Evolutionary conservation across 202 grass and related monocot species (phyloP), one percentile per base, ranked within the genome.

Genomic region (Elaeis oleifera): DNA sequence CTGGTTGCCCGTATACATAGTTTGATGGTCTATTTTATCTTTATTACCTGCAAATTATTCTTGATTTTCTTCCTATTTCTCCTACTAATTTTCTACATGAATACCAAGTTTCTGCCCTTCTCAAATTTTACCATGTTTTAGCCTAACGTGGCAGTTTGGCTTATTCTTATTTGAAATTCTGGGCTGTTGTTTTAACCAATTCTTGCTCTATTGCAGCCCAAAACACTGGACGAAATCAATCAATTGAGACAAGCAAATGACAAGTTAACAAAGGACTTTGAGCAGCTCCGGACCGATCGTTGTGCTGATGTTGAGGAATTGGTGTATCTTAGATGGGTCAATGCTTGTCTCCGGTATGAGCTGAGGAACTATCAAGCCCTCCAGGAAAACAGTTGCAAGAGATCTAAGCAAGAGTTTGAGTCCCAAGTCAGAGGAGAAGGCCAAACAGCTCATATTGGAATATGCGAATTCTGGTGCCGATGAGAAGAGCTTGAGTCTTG

Each of bases 291-390:
- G 80, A 65, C 56, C 23, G 80, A 85, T 59, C 75, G 85, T 49
- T 99, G 90, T 82, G 67, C 85, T 19, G 88, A 99, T 80, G 88
- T 89, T 15, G 94, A 94, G 78, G 88, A 99, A 58, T 70, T 99
- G 77, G 94, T 99, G 26, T 99, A 99, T 72, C 82, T 99, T 7
- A 99, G 83, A 89, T 99, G 94, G 94, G 80, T 94, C 51, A 99
- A 94, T 75, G 94, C 88, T 74, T 99, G 94, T 76, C 78, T 94
- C n/a, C 78, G 94, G 53, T 86, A 89, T 22, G 94, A 99, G 66
- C 56, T 99, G 65, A 91, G 89, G 78, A 86, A 86, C 63, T 78
- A 99, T 69, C 76, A 73, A 5, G 51, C 79, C 63, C 74, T 58
- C 69, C 61, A 9, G 85, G 94, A n/a, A 84, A 68, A 80, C 78